These are phyloP conservation scores for Pyrenophora teres DNA, from an alignment of 2,329 filamentous ascomycete genomes.

Conservation along the genomic window DNA sequence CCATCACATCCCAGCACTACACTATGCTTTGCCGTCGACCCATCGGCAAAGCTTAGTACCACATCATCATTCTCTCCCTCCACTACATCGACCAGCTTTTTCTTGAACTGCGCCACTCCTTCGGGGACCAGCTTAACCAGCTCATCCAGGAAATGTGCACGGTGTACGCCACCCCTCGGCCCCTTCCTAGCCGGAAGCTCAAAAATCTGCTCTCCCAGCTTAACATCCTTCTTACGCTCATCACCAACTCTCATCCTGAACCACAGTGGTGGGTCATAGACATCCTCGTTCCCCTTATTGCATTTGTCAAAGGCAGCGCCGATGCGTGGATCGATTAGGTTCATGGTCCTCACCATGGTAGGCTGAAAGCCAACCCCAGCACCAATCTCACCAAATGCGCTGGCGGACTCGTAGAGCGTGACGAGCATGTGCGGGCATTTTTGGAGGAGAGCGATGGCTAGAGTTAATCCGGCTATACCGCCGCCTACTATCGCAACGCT, in stretches of 20 bases:
- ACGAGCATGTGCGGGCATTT: slow-evolving; percentile 48
- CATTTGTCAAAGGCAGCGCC: slow-evolving; percentile 18
- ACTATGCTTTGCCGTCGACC: slow-evolving; percentile 50
- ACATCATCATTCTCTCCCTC: slow-evolving; percentile 34
- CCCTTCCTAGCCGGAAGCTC: slow-evolving; percentile 30
- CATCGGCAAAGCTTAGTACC: slow-evolving; percentile 52
- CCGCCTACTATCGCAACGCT: slow-evolving; percentile 62
- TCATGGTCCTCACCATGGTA: slow-evolving; percentile 44
- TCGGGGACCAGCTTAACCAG: slow-evolving; percentile 55
- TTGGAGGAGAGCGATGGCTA: slow-evolving; percentile 57
- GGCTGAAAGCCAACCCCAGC: slow-evolving; percentile 59
- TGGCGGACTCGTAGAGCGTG: slow-evolving; percentile 61
- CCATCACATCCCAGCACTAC: slow-evolving; percentile 67
- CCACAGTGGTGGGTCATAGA: slow-evolving; percentile 25
- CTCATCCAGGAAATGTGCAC: slow-evolving; percentile 56
- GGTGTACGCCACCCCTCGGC: slow-evolving; percentile 49
- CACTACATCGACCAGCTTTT: slow-evolving; percentile 38
- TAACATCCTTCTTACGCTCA: slow-evolving; percentile 24
- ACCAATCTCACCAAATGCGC: slow-evolving; percentile 61
- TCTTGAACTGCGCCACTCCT: slow-evolving; percentile 49
- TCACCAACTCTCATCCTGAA: slow-evolving; percentile 33
- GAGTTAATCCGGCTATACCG: slow-evolving; percentile 61
- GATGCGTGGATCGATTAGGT: slow-evolving; percentile 48
- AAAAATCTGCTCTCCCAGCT: slow-evolving; percentile 27
- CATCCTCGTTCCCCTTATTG: slow-evolving; percentile 8